Base-by-base conservation (phyloP, 2,329 filamentous ascomycete genomes). In the Xylaria sp. region DNA sequence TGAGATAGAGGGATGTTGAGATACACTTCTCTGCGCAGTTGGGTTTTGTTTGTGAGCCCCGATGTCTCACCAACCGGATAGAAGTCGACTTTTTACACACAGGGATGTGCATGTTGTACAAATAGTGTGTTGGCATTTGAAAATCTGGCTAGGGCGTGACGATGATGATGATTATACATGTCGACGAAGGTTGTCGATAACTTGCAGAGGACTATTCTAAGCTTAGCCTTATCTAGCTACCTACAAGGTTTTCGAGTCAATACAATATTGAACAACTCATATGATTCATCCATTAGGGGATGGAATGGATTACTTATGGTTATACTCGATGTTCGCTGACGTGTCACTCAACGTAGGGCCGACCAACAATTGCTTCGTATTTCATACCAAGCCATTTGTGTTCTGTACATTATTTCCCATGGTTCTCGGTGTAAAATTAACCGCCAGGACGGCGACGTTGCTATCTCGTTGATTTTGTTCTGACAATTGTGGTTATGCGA, bases 1-100 rank as follows among this genome's bases (percentile, higher is more conserved):
- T 46, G 63, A 66, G 56, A 65, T 59, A 68, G 54, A 64, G 70
- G 50, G 20, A 64, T 34, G 44, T 37, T 31, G 63, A 65, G 70
- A 72, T 71, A 71, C 68, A 65, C 65, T 65, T 65, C 28, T 46
- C 64, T 64, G 37, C 58, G 46, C 39, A 59, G 41, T 61, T 69
- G 58, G 58, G 57, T 69, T 62, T 65, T 55, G 18, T 60, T 65
- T 63, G 39, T 63, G 31, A 28, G 18, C 31, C 34, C 44, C 48
- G 25, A 55, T 66, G 20, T 55, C 48, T 60, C 50, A 44, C 41
- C 52, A 44, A 28, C 34, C 31, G 59, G 41, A 52, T 62, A 58
- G 65, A 44, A 51, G 18, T 25, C 52, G 52, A 51, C 41, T 51
- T 37, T 66, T 66, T 57, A 58, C 58, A 66, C 57, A 31, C 56